Evolutionary conservation across 495 filamentous ascomycete species (phyloP).

Genomic region (Rusavskia elegans): DNA sequence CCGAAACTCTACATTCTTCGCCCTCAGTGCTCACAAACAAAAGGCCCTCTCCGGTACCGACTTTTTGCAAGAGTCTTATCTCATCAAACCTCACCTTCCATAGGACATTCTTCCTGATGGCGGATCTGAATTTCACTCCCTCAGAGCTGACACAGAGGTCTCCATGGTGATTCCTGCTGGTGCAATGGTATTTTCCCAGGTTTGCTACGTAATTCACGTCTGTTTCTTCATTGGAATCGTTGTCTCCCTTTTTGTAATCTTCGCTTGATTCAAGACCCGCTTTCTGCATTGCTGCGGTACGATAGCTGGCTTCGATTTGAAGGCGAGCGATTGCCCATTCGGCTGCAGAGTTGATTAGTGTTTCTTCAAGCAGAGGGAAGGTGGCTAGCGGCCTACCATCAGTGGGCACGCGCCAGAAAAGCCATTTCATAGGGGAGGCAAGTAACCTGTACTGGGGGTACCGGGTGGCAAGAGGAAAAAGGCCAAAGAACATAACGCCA

Average conservation of each 20-base stretch:
- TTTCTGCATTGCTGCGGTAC: background rate
- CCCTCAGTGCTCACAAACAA: background rate
- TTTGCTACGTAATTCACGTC: background rate
- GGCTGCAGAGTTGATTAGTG: background rate
- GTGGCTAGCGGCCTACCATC: constrained; percentile 8
- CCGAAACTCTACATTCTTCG: constrained; percentile 1
- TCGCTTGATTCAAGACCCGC: background rate
- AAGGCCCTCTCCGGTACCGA: background rate
- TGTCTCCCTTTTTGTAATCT: background rate
- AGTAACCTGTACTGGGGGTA: constrained; percentile 21
- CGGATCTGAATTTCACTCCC: background rate
- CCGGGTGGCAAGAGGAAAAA: constrained; percentile 19
- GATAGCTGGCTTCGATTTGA: constrained; percentile 9
- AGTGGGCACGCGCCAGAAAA: constrained; percentile 22
- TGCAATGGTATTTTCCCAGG: constrained; percentile 6
- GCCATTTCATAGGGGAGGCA: constrained; percentile 19
- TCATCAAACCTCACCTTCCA: constrained; percentile 3
- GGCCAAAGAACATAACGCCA: constrained; percentile 19
- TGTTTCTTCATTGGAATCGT: background rate
- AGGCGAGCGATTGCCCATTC: constrained; percentile 15
- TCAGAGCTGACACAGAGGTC: constrained; percentile 3
- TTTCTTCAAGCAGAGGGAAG: background rate
- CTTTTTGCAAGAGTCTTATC: background rate
- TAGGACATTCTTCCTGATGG: background rate
- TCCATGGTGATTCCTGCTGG: constrained; percentile 2